A percentile compares a stretch with the other conserved stretches of the same genome.
These are phyloP conservation scores for Eremomyces bilateralis DNA, from an alignment of 495 filamentous ascomycete genomes.

Conservation along the genomic window DNA sequence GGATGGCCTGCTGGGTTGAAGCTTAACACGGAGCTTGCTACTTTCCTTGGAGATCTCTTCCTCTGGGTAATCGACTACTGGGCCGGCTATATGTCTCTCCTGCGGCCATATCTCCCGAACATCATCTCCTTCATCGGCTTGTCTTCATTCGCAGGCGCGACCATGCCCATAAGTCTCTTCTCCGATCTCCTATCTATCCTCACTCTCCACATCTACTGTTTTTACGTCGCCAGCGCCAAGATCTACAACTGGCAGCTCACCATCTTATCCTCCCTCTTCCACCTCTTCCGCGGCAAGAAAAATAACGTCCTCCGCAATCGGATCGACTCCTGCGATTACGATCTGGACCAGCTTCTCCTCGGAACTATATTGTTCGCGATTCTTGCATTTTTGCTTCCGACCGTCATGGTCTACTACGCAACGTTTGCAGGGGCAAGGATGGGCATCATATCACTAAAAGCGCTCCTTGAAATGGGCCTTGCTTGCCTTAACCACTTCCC, in stretches of 20 bases:
- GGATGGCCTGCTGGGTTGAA: slow-evolving; percentile 96
- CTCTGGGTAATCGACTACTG: slow-evolving; percentile 98
- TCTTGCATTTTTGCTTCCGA: slow-evolving; percentile 85
- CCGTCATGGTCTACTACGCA: slow-evolving; percentile 86
- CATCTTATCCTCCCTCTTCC: slow-evolving; percentile 89
- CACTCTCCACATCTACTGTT: slow-evolving; percentile 91
- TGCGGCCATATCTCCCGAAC: slow-evolving; percentile 60
- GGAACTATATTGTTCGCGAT: slow-evolving; percentile 94
- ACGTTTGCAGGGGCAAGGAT: slow-evolving; percentile 89
- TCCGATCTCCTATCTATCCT: slow-evolving; percentile 84
- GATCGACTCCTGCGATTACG: slow-evolving; percentile 97
- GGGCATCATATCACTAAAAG: slow-evolving; percentile 84
- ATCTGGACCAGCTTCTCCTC: slow-evolving; percentile 88
- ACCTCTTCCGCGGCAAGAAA: slow-evolving; percentile 95
- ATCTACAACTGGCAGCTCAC: slow-evolving; percentile 98
- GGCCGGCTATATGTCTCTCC: slow-evolving; percentile 58
- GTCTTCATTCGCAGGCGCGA: slow-evolving; percentile 78
- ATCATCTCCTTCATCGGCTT: slow-evolving; percentile 88
- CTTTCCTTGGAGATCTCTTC: slow-evolving; percentile 85
- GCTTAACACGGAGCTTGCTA: slow-evolving; percentile 82
- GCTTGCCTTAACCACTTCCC: slow-evolving; percentile 97
- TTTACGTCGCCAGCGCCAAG: slow-evolving; percentile 86
- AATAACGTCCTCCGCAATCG: slow-evolving; percentile 91
- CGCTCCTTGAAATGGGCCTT: slow-evolving; percentile 66
- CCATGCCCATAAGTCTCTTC: slow-evolving; percentile 89